Evolutionary conservation across 1,284 basidiomycete species (phyloP).

Genomic region (Earliella scabrosa): DNA sequence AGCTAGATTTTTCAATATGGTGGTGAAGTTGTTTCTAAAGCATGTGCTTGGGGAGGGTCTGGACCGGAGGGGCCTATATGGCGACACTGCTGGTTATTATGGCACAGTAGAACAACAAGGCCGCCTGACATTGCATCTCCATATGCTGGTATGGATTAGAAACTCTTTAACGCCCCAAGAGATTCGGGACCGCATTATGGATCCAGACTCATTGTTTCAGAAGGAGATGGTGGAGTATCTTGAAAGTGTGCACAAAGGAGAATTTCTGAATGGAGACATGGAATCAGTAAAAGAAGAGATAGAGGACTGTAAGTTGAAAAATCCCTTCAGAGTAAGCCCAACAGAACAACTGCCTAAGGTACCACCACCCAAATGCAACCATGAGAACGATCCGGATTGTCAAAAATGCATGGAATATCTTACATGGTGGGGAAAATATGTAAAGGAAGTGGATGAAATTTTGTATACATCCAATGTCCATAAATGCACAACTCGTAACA

Average conservation of each 20-base stretch:
- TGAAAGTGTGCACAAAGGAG: background rate
- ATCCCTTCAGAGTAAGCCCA: background rate
- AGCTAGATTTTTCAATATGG: no score
- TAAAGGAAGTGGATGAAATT: no score
- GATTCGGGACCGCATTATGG: constrained; percentile 33
- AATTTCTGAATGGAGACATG: background rate
- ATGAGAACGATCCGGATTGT: background rate
- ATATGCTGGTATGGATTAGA: constrained; percentile 38
- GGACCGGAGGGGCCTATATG: constrained; percentile 33
- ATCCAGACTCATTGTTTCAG: background rate
- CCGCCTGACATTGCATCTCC: constrained; percentile 37
- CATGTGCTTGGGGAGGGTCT: constrained; percentile 34
- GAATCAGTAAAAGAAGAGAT: background rate
- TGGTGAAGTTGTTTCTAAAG: constrained; percentile 38
- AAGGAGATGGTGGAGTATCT: background rate
- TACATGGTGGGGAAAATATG: background rate
- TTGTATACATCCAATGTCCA: background rate
- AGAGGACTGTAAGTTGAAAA: background rate
- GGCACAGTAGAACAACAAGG: constrained; percentile 44
- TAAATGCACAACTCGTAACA: background rate
- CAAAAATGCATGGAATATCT: background rate
- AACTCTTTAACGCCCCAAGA: constrained; percentile 33
- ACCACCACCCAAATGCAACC: background rate
- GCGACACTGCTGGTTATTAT: constrained; percentile 37
- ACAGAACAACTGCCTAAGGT: background rate